Evolutionary conservation across 1,139 yeast genomes (phyloP).

Genomic region (Taiozyma onychis): DNA sequence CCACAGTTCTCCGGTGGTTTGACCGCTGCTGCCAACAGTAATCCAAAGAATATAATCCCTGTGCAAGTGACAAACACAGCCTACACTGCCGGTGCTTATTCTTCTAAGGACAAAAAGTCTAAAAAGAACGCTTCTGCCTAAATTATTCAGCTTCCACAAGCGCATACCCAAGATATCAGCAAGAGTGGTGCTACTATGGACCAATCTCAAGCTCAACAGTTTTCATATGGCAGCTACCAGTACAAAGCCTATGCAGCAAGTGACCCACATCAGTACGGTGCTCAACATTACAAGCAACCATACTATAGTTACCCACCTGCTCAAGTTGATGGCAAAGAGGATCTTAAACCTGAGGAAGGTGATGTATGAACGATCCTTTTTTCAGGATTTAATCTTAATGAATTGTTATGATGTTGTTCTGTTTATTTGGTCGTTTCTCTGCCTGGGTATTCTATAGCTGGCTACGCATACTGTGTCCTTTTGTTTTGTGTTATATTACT

Average conservation of each 20-base stretch:
- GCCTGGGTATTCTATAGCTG: background rate
- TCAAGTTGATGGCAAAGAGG: background rate
- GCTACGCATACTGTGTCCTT: background rate
- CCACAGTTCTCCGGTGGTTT: constrained; percentile 25
- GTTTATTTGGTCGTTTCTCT: background rate
- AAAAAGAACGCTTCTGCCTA: constrained; percentile 1
- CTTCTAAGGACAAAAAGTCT: constrained; percentile 10
- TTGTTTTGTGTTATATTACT: background rate
- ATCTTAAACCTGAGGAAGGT: background rate
- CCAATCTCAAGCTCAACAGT: constrained; percentile 3
- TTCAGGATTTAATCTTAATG: background rate
- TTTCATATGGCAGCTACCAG: constrained; percentile 12
- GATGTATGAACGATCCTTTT: background rate
- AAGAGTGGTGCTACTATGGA: background rate
- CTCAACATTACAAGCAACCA: constrained; percentile 6
- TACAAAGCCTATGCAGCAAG: constrained; percentile 10
- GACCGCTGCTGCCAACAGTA: constrained; percentile 24
- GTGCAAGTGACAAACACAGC: constrained; percentile 23
- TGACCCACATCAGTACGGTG: constrained; percentile 6
- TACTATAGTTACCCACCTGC: background rate
- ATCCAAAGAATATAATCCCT: constrained; percentile 24
- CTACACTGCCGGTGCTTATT: constrained; percentile 16
- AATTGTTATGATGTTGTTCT: background rate
- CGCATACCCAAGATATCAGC: background rate
- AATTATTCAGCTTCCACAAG: no score